phyloP scores from a whole-genome alignment of 208 protist genomes.

The Trypanosoma mega region DNA sequence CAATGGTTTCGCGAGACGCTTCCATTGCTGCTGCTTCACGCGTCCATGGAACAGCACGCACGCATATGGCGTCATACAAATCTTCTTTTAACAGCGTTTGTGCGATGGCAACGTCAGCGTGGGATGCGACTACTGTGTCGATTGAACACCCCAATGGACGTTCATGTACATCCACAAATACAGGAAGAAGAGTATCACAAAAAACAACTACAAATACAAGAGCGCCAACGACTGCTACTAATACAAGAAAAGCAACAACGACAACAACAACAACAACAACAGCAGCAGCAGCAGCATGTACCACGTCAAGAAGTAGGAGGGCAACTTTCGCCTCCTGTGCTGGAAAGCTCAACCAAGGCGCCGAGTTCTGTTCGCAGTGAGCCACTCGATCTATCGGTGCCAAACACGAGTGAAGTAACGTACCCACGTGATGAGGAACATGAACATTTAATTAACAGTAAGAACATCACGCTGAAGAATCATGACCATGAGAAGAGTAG shows the following conservation, averaged over 20 bases:
- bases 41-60: slow-evolving; percentile 42
- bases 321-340: neutral
- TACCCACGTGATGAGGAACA: no score
- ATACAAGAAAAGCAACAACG: no score
- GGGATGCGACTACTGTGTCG: slow-evolving; percentile 42
- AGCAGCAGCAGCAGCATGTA: neutral
- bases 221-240: no score
- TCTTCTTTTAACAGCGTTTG: slow-evolving; percentile 26
- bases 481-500: neutral
- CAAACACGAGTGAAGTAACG: no score
- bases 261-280: no score
- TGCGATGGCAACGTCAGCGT: slow-evolving; percentile 49
- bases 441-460: neutral
- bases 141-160: no score
- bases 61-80: slow-evolving; percentile 24
- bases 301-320: slow-evolving; percentile 6
- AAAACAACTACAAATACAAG: no score
- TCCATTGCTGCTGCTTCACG: slow-evolving; percentile 37
- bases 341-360: slow-evolving; percentile 15
- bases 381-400: neutral
- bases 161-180: no score
- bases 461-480: neutral
- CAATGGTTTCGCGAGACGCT: slow-evolving; percentile 58
- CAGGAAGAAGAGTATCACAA: no score
- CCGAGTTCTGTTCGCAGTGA: slow-evolving; percentile 16